Evolutionary conservation across 768 basidiomycete genomes (phyloP), one percentile per base, ranked within the genome.

Genomic region (Daedaleopsis nitida): DNA sequence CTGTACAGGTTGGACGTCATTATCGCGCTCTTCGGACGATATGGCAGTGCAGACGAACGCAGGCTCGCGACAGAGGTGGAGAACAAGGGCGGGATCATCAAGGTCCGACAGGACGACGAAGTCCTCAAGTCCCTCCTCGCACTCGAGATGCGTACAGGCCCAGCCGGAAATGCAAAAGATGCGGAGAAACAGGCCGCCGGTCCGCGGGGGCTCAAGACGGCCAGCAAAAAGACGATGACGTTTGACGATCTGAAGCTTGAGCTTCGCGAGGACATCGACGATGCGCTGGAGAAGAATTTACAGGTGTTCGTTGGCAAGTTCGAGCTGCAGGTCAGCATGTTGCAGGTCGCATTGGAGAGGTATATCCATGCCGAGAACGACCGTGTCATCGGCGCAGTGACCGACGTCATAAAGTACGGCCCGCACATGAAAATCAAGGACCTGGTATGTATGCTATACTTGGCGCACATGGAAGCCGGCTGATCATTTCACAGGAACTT

Each of bases 391-490:
- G 70, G 60, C 10, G 72, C 74, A 1, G 63, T 83, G 0, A 60
- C 72, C 2, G 72, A 39, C 17, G 52, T 35, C 7, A 39, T 53
- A 17, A 35, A 8, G 12, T 17, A 78, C 7, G 82, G 81, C 0
- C 75, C 80, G 14, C 81, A 83, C 56, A 80, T 80, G 54, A 69
- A 73, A 32, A 80, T 83, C 23, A 60, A 68, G 1, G 78, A 85
- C 62, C 68, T 68, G 35, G 74, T 74, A 48, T 59, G 68, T 75
- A 59, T 44, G 24, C 16, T 6, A 35, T n/a, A 51, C 14, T 1
- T 55, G 13, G 35, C 52, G 7, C 2, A 35, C 21, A 7, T n/a
- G 10, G 14, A 34, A 13, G 34, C 44, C 39, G 38, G 32, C 11
- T 60, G 12, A 55, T 23, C 42, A 19, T 17, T 10, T 56, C 1